Conservation (phyloP, 306 rosid genomes). For the Cucumis cinereus region DNA sequence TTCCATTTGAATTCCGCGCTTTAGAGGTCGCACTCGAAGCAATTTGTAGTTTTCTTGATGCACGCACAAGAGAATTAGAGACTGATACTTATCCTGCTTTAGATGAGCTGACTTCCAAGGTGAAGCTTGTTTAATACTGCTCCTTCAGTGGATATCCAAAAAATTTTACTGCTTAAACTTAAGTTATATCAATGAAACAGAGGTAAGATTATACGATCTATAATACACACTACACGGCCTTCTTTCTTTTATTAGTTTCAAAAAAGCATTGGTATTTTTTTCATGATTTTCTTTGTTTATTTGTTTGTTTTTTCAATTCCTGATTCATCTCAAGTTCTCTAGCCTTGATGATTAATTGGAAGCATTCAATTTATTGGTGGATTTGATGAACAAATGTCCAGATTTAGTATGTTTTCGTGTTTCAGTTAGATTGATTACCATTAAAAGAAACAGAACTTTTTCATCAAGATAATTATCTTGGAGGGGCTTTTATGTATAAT, state of each 20-base stretch:
- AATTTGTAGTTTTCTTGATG: slow-evolving; percentile 92
- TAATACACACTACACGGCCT: neutral
- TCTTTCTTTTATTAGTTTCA: neutral
- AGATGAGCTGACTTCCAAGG: slow-evolving; percentile 92
- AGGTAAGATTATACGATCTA: neutral
- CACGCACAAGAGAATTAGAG: slow-evolving; percentile 89
- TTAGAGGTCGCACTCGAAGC: slow-evolving; percentile 93
- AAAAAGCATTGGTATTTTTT: neutral
- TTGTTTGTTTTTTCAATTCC: neutral
- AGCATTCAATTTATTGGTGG: neutral
- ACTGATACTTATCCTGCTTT: slow-evolving; percentile 89
- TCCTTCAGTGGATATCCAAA: neutral
- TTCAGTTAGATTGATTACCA: neutral
- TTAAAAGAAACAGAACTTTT: neutral
- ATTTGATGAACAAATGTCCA: neutral
- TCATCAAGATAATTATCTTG: neutral
- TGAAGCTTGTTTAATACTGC: slow-evolving; percentile 6
- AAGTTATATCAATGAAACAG: neutral
- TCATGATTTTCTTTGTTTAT: neutral
- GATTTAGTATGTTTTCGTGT: neutral
- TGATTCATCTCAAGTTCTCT: neutral
- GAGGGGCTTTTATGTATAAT: neutral
- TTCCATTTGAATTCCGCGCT: slow-evolving; percentile 94
- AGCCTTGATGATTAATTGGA: neutral
- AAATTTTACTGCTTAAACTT: neutral